Base-by-base conservation (phyloP, 192 early-diverging fungal genomes). In the Coemansia umbellata region DNA sequence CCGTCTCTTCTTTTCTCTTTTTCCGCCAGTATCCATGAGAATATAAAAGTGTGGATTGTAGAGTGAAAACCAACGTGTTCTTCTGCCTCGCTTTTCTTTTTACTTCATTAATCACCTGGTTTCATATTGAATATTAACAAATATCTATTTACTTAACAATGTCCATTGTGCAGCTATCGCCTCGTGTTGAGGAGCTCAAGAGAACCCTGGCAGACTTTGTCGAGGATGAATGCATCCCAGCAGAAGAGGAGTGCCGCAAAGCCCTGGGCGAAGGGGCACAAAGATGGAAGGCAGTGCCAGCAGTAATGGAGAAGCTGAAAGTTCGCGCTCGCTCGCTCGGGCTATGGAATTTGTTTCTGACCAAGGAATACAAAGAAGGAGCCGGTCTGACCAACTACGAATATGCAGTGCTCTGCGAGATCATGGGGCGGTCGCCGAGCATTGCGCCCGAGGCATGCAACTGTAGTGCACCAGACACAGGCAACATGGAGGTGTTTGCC, bases 401-500 rank as follows among this genome's bases (percentile, higher is more conserved):
- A 61, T 99, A 99, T 72, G 89, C 88, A 5, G 68, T 89, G 24
- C 82, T 99, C 45, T 93, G 91, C 55, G 94, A 97, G 62, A 62
- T 91, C 52, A 91, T 89, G 56, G 96, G 96, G 33, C 85, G 85
- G 31, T 89, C 77, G 36, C 77, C 85, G 23, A 74, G 69, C 17
- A 58, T 97, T 28, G 96, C 93, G 11, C 89, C 96, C 30, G 94
- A 96, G 84, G 92, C 92, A 17, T 80, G 83, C 75, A 96, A 97
- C 86, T 92, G 91, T 74, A 81, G 84, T 35, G 91, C 93, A 15
- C 94, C 94, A 13, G 96, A 99, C 63, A 96, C 96, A 5, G 96
- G 96, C 50, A 99, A 99, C 81, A 99, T 99, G 94, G 94, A 99
- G 63, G 92, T 99, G 36, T 86, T 99, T 55, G 91, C 91, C 31